phyloP scores from a whole-genome alignment of 192 early-diverging fungal genomes.

The Linnemannia hyalina region DNA sequence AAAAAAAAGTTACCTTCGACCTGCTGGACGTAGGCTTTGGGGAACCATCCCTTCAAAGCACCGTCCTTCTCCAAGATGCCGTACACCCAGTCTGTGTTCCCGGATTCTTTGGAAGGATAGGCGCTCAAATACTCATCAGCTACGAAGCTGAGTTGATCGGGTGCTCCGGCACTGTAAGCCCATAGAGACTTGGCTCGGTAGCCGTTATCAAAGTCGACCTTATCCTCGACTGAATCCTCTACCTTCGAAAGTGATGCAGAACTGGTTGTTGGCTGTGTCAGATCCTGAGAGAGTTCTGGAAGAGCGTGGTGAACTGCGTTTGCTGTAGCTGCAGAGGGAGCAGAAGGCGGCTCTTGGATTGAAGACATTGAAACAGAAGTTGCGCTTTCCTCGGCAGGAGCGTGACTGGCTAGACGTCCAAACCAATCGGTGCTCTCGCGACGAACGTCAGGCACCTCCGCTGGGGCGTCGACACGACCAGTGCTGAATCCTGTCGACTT shows the following conservation, averaged over 20 bases:
- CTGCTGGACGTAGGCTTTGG: conserved; percentile 60
- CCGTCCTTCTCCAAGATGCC: conserved; percentile 54
- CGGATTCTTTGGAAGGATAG: conserved; percentile 48
- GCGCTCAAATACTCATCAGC: conserved; percentile 55
- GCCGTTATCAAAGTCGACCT: conserved; percentile 46
- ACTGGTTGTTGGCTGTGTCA: not conserved
- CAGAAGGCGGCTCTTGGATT: not conserved
- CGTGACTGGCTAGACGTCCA: conserved; percentile 59
- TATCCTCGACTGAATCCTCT: conserved; percentile 27
- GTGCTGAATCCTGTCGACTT: conserved; percentile 50
- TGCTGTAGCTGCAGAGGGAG: not conserved
- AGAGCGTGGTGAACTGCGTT: not conserved
- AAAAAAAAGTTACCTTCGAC: conserved; percentile 45
- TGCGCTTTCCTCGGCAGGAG: conserved; percentile 24
- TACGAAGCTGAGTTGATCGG: conserved; percentile 59
- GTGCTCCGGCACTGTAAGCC: conserved; percentile 55
- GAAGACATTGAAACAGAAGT: not conserved
- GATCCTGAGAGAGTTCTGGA: not conserved
- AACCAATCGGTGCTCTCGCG: conserved; percentile 66
- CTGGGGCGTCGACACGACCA: conserved; percentile 15
- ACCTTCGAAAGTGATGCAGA: not conserved
- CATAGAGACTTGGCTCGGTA: conserved; percentile 56
- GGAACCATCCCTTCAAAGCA: conserved; percentile 61
- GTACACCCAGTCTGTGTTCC: conserved; percentile 64
- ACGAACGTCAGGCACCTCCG: conserved; percentile 40